Base-by-base conservation (phyloP, 2,329 filamentous ascomycete species). In the Xylaria sp. region DNA sequence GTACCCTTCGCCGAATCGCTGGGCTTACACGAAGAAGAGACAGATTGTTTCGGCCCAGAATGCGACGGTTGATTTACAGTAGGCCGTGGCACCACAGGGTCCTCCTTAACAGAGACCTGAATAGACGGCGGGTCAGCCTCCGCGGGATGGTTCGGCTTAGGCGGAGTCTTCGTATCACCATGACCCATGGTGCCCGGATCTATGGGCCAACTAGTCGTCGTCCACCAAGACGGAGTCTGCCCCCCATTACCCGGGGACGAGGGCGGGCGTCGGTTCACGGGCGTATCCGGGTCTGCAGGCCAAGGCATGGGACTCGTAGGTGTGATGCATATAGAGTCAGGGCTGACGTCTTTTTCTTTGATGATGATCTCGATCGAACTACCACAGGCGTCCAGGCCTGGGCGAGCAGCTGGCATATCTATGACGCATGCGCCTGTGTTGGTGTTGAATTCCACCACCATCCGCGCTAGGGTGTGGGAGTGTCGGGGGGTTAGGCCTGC, bases 261-360 rank as follows among this genome's bases (percentile, higher is more conserved):
- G 2, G 39, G 38, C 5, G 31, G 42, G 27, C n/a, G 60, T 29
- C 36, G 39, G 25, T 44, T 51, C 17, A 6, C n/a, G 15, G 45
- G 33, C 49, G 47, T 55, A 5, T 39, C n/a, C 50, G 44, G 50
- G 11, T 56, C 49, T 27, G 33, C 51, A n/a, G 44, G 44, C 15
- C 10, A 17, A 17, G 36, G 49, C 27, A 17, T 5, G 2, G 39
- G 45, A 53, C 20, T 13, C 49, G 73, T 69, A 5, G 73, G 73
- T n/a, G 73, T 74, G 57, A 76, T 71, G 59, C 69, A 73, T 47
- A 77, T 74, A 66, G 63, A 66, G 9, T 73, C 67, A 6, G 70
- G 65, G 5, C 71, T 66, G 3, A 62, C 61, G 36, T 72, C 67
- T 38, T 71, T 58, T 17, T 71, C 63, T 17, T 67, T 60, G 7